These are phyloP conservation scores for Aspergillus nidulans DNA, from an alignment of 495 filamentous ascomycete species.

Conservation along the genomic window DNA sequence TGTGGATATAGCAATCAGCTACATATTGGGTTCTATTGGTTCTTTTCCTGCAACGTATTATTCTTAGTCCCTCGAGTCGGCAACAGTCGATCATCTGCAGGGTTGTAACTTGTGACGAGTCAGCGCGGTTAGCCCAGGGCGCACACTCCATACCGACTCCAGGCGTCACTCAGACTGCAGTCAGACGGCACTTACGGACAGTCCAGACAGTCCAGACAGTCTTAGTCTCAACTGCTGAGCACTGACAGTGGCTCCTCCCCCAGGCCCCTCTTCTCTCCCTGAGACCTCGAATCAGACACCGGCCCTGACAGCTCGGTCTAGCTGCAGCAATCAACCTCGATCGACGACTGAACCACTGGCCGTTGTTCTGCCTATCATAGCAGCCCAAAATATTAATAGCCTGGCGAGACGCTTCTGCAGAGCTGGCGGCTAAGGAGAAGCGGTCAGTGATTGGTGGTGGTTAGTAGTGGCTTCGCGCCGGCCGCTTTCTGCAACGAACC, in stretches of 20 bases:
- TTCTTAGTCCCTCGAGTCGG: not conserved
- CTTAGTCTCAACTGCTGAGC: no score
- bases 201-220: no score
- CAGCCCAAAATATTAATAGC: constrained; percentile 7
- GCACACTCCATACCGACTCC: not conserved
- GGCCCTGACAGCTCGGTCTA: no score
- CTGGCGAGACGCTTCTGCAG: constrained; percentile 8
- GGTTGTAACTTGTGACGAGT: not conserved
- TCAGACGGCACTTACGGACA: not conserved
- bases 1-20: not conserved
- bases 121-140: not conserved
- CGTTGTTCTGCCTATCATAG: not conserved
- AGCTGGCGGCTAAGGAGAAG: not conserved
- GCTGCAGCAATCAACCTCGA: not conserved
- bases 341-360: no score
- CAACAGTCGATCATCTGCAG: not conserved
- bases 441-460: constrained; percentile 7
- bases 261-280: no score
- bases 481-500: constrained; percentile 4
- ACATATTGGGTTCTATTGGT: constrained; percentile 2
- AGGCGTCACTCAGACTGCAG: not conserved
- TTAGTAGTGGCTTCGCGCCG: constrained; percentile 14
- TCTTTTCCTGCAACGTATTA: not conserved
- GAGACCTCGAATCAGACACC: not conserved
- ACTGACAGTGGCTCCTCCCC: no score